Evolutionary conservation across 208 protist species (phyloP), one percentile per base, ranked within the genome.

Genomic region (Acanthamoeba culbertsoni): DNA sequence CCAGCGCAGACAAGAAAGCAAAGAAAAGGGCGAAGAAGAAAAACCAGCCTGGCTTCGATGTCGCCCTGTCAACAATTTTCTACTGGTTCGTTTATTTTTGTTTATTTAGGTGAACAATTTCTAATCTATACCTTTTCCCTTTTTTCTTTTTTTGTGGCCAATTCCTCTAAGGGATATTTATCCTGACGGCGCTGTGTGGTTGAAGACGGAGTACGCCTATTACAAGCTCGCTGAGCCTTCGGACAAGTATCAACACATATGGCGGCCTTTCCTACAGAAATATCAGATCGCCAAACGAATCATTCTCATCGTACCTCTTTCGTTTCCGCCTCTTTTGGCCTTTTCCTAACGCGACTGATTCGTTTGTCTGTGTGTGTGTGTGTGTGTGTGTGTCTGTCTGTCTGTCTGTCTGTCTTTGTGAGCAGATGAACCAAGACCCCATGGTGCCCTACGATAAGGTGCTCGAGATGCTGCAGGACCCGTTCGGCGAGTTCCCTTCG

Each of bases 211-310:
- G 55, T 89, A 68, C 53, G 26, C 79, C 31, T 65, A 46, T n/a
- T 89, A 89, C 79, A 89, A 89, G 55, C 79, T 89, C 35, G 79
- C n/a, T 3, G 51, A 65, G 37, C 51, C 79, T 31, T 89, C 79
- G 46, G 55, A 57, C 28, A 65, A 59, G 46, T 89, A 89, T 14
- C 7, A 42, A 16, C 79, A 59, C 55, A 59, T 89, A 18, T 89
- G 55, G 51, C 51, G 55, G 18, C 79, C 79, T 3, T 89, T 89
- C 33, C 23, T 89, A 4, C 55, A 89, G 31, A 59, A 65, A 35
- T 89, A 89, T 14, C 79, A 89, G 40, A 59, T 89, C 35, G 55
- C 31, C 51, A 65, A 59, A 35, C 46, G 79, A 16, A 46, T 89
- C 33, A 46, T 59, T 26, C 33, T 65, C 40, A 59, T 89, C 33